Percentiles rank a stretch among this genome's conserved stretches.
phyloP scores from a whole-genome alignment of 768 basidiomycete species.

The Pleurotus citrinopileatus region DNA sequence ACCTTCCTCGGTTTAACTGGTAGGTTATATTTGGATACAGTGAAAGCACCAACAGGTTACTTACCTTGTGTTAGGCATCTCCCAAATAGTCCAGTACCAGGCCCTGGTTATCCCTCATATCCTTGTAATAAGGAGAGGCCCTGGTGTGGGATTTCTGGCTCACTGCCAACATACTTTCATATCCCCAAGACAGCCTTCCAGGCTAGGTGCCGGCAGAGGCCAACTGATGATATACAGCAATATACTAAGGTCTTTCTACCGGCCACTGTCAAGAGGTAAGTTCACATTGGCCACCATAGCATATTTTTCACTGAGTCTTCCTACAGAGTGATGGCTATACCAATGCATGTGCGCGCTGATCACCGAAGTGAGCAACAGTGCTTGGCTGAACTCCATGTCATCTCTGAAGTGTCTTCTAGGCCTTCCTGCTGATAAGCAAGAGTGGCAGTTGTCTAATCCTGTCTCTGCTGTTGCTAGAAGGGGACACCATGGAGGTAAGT shows the following conservation, averaged over 20 bases:
- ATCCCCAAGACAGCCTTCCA: conserved; percentile 45
- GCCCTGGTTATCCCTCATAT: conserved; percentile 34
- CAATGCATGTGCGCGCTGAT: conserved; percentile 55
- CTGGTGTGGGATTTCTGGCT: conserved; percentile 35
- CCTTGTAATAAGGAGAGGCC: conserved; percentile 27
- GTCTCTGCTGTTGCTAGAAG: conserved; percentile 50
- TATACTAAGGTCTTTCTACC: conserved; percentile 53
- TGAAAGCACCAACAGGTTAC: too few species aligned
- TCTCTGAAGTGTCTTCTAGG: conserved; percentile 25
- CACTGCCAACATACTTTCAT: conserved; percentile 26
- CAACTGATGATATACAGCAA: conserved; percentile 59
- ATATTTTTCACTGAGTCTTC: background rate
- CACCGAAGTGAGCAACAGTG: conserved; percentile 49
- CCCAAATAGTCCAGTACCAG: conserved; percentile 26
- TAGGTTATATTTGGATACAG: conserved; percentile 21
- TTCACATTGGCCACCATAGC: background rate
- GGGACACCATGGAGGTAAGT: conserved; percentile 50
- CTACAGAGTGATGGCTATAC: conserved; percentile 57
- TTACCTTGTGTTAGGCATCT: too few species aligned
- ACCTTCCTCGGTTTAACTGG: conserved; percentile 77
- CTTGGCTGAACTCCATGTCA: background rate
- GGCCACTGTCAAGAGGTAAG: conserved; percentile 57
- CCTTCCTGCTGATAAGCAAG: conserved; percentile 40
- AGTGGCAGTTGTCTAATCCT: conserved; percentile 64
- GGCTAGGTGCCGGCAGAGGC: conserved; percentile 37